Evolutionary conservation across 225 moss, liverwort and hornwort genomes (phyloP), one percentile per base, ranked within the genome.

Genomic region (Ulota crispa): DNA sequence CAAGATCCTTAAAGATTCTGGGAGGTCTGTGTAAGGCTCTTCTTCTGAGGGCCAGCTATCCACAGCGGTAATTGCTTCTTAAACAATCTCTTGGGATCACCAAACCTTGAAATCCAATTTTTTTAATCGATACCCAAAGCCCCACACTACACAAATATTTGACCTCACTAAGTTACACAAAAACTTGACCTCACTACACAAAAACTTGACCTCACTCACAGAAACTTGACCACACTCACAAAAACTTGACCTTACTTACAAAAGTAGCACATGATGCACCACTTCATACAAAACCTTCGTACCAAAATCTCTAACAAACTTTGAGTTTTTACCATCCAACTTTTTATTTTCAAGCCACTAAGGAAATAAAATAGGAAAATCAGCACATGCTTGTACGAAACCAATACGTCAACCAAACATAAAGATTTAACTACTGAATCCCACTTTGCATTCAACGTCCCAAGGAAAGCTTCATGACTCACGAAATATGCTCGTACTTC

Each of bases 1-100:
- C 67, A 67, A 67, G 81, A 81, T 81, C 81, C 74, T 67, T 42
- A 16, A 56, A 81, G 81, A 81, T 81, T 81, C 74, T 81, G 74
- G 56, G 66, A 3, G 39, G 71, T 52, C 50, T 71, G 66, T 42
- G 66, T 55, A 81, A 73, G n/a, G 28, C 73, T 30, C 73, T 30
- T 41, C 39, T 55, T 7, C 64, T 50, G 41, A 66, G 9, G 5
- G 42, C 64, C 36, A 81, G 71, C 80, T 80, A 50, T 50, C 19
- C 36, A 15, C 27, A 50, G 66, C 55, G 54, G 66, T 81, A 74
- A 74, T 74, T 42, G 55, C 42, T 21, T 65, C 21, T 30, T 50
- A 50, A n/a, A 47, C 64, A 21, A 73, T 74, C 65, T 54, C 56
- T 41, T 8, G 73, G 56, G 72, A 72, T 52, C 63, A 71, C 13